Evolutionary conservation across 2,329 filamentous ascomycete species (phyloP), one percentile per base, ranked within the genome.

Genomic region (Chaetomiaceae sp.): DNA sequence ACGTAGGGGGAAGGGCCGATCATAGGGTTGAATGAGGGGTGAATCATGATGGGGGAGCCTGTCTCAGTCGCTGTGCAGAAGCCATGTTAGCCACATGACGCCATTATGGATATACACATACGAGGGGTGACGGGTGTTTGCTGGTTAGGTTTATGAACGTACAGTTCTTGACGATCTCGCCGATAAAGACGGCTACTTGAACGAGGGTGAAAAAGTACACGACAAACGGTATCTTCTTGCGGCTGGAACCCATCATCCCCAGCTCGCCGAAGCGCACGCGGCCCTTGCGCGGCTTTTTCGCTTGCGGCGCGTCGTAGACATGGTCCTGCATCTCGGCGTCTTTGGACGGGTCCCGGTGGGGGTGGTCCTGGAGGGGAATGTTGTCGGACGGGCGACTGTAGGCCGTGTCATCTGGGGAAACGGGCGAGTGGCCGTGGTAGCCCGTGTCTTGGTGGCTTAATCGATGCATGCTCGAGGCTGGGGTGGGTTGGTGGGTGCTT

Each of bases 11-110:
- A 96, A 1, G 94, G 94, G 0, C 94, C 94, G 65, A 99, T 96
- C 90, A 99, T 96, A 54, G 89, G 87, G 72, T 97, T 99, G 74
- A 99, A 95, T 14, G 78, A 79, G 1, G 94, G 94, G 51, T 92
- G 81, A 48, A 84, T 91, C 73, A 84, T 80, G 65, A 90, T 89
- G 18, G 86, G 80, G 21, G 86, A 86, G 49, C 87, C 87, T 1
- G 92, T 96, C 27, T 91, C 73, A 61, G 86, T 78, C 48, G 78
- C 87, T 90, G 47, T 8, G 27, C 6, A 10, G 36, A 5, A 9
- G 1, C 2, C 29, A 2, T 6, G 42, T 54, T 14, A 53, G 40
- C 16, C 34, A 18, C 34, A 21, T n/a, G n/a, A n/a, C n/a, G n/a
- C n/a, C n/a, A n/a, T n/a, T n/a, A n/a, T n/a, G n/a, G n/a, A n/a